phyloP scores from a whole-genome alignment of 306 rosid species.

The Lotus japonicus region DNA sequence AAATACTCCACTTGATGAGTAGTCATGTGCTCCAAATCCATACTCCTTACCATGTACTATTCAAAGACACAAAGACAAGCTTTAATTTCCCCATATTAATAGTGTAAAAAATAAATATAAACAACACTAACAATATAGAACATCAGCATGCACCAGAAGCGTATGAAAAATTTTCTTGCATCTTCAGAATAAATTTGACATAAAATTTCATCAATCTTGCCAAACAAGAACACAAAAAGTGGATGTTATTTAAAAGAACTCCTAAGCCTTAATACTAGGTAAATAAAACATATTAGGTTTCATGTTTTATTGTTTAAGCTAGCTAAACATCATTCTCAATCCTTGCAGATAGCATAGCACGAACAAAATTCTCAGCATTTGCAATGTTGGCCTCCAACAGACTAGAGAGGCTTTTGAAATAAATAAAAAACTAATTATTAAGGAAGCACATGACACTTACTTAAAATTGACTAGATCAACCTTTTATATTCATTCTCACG shows the following conservation, averaged over 20 bases:
- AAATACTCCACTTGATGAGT: constrained; percentile 87
- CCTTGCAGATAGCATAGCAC: too few relatives aligned
- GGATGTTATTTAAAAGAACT: too few relatives aligned
- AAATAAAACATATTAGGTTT: too few relatives aligned
- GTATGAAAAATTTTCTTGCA: too few relatives aligned
- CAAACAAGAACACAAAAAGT: background rate
- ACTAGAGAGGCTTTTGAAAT: too few relatives aligned
- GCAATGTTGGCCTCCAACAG: background rate
- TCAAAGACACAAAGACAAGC: background rate
- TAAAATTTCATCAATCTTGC: background rate
- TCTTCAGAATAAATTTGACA: background rate
- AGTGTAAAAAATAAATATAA: background rate
- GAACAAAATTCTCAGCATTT: too few relatives aligned
- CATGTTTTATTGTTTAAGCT: too few relatives aligned
- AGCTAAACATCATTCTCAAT: too few relatives aligned
- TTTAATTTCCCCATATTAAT: background rate
- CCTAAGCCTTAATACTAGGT: too few relatives aligned
- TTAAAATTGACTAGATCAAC: background rate
- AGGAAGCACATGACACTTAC: background rate
- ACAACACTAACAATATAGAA: background rate
- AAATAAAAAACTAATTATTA: background rate
- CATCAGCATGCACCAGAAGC: too few relatives aligned
- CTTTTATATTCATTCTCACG: background rate
- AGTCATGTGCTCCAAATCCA: constrained; percentile 91
- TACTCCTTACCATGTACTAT: constrained; percentile 87